Evolutionary conservation across 2,329 filamentous ascomycete genomes (phyloP).

Genomic region (Fusarium pseudonygamai): DNA sequence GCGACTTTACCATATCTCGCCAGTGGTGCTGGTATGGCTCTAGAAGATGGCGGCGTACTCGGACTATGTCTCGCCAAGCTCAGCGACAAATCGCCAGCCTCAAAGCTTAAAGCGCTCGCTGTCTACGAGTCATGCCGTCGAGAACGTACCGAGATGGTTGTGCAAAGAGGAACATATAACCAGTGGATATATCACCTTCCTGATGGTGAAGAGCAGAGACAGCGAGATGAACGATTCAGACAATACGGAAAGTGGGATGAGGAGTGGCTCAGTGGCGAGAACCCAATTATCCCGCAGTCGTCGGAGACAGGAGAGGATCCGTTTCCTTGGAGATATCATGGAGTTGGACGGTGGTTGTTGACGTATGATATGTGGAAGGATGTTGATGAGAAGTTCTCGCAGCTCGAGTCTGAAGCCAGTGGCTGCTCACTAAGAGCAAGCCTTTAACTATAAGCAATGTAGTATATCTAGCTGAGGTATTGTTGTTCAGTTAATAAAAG

Average conservation of each 20-base stretch:
- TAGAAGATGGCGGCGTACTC: background rate
- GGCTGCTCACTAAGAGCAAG: background rate
- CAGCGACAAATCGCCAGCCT: background rate
- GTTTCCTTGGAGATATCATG: conserved; percentile 53
- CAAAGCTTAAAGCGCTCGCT: background rate
- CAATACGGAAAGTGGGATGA: background rate
- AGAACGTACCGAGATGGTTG: conserved; percentile 65
- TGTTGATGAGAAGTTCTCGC: conserved; percentile 47
- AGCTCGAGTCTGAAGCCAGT: background rate
- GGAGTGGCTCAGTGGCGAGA: background rate
- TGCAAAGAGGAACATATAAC: conserved; percentile 67
- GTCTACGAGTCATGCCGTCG: background rate
- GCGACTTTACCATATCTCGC: background rate
- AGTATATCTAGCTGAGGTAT: background rate
- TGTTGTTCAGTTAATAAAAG: background rate
- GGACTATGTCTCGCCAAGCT: background rate
- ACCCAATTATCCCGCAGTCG: conserved; percentile 21
- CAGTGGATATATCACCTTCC: conserved; percentile 70
- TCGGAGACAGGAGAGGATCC: conserved; percentile 52
- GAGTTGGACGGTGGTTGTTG: conserved; percentile 52
- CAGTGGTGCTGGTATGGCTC: background rate
- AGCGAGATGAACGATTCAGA: conserved; percentile 46
- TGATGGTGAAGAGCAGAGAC: conserved; percentile 65
- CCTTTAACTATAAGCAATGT: background rate
- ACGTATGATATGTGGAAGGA: conserved; percentile 53